Evolutionary conservation across 345 rosid genomes (phyloP), one percentile per base, ranked within the genome.

Genomic region (Syzygium jambos): DNA sequence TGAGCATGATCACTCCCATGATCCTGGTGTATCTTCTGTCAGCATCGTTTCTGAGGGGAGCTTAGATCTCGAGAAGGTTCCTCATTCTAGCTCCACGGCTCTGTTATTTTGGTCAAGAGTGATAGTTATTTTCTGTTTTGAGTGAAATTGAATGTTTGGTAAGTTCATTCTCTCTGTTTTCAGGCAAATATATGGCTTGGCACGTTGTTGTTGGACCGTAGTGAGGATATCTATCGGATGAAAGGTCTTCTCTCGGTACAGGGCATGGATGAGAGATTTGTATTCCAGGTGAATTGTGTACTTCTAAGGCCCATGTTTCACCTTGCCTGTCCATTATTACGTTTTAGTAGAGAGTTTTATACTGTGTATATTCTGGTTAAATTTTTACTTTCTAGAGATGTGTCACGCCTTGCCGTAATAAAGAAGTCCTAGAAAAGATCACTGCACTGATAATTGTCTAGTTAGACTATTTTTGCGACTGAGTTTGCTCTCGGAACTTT

Each of bases 151-250:
- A 16, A 55, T 54, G 85, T 17, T 6, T 29, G 57, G 52, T 46
- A 65, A 78, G 6, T 84, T 52, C 57, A 22, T 57, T 53, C 77
- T 52, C 41, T 46, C 17, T 25, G 21, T 54, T 77, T 90, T 87
- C 96, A 97, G 98, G 98, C 98, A 63, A 95, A 96, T 92, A 93
- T 93, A 83, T 96, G 99, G 99, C 96, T 97, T 17, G 98, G 99
- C 78, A 94, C 98, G n/a, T 89, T 97, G 88, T 90, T 97, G 90
- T 80, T 95, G 94, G 99, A 96, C 51, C 94, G 91, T 7, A 95
- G 99, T 41, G 99, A 97, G 68, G 99, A 97, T 93, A 96, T 96
- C 88, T 96, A 97, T 88, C 89, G 99, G 88, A 96, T 97, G 99
- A 97, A 97, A 93, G 99, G 99, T 87, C 95, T 96, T 52, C 92